Conservation (phyloP, 2,329 filamentous ascomycete genomes). For the Calonectria honghensis region DNA sequence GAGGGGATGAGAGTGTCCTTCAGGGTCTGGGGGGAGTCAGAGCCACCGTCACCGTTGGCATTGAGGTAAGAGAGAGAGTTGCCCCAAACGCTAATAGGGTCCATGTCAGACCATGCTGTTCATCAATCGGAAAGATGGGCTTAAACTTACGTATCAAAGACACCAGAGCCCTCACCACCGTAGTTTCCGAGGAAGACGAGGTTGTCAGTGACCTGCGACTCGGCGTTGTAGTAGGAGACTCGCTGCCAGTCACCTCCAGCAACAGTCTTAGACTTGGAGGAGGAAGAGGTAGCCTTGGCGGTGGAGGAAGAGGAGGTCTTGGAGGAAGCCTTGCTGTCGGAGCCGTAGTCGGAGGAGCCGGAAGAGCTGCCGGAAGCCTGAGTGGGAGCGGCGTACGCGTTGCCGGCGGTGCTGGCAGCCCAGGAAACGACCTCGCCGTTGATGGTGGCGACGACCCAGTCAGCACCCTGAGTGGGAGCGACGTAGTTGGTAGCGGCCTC, state of each 20-base stretch:
- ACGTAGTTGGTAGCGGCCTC: constrained; percentile 69
- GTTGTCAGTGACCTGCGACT: constrained; percentile 62
- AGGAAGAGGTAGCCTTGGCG: constrained; percentile 35
- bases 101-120: constrained; percentile 34
- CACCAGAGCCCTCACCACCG: constrained; percentile 65
- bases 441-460: constrained; percentile 73
- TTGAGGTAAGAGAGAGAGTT: constrained; percentile 68
- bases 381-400: constrained; percentile 68
- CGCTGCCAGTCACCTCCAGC: constrained; percentile 63
- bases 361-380: constrained; percentile 44
- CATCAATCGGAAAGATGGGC: neutral
- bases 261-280: constrained; percentile 37
- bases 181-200: constrained; percentile 70
- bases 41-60: constrained; percentile 62
- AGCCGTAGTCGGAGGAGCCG: constrained; percentile 42
- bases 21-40: constrained; percentile 63
- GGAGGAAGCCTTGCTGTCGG: constrained; percentile 18
- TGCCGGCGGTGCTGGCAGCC: constrained; percentile 62
- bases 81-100: constrained; percentile 62
- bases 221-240: constrained; percentile 67
- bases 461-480: constrained; percentile 56
- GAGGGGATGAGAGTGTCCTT: constrained; percentile 63
- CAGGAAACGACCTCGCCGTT: constrained; percentile 75
- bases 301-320: constrained; percentile 37
- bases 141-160: constrained; percentile 64